phyloP scores from a whole-genome alignment of 176 grass and related monocot species.

The Carex myosuroides region DNA sequence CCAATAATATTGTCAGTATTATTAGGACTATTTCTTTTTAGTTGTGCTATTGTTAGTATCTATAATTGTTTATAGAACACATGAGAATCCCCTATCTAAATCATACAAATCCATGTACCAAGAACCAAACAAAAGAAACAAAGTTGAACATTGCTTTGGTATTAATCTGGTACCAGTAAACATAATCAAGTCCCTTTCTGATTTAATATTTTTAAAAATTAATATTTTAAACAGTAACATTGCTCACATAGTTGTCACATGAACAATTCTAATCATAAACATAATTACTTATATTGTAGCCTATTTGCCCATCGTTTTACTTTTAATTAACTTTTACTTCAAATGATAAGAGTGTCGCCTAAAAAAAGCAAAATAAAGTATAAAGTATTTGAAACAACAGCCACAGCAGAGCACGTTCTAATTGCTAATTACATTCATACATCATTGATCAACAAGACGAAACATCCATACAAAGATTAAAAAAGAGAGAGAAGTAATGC shows the following conservation, averaged over 20 bases:
- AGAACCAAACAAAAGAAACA: not conserved
- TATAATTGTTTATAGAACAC: not conserved
- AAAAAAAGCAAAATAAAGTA: not conserved
- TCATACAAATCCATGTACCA: not conserved
- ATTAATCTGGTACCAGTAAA: not conserved
- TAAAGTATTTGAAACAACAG: not conserved
- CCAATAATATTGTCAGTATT: not conserved
- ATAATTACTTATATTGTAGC: not conserved
- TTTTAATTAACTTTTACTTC: not conserved
- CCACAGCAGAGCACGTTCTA: not conserved
- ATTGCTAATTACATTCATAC: not conserved
- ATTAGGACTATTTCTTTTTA: not conserved
- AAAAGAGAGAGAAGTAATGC: not conserved
- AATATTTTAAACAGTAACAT: not conserved
- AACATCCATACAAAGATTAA: not conserved
- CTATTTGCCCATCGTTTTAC: not conserved
- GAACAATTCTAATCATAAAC: not conserved
- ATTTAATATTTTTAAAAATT: not conserved
- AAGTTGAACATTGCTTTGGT: not conserved
- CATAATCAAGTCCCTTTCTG: not conserved
- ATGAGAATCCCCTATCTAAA: not conserved
- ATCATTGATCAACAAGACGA: not conserved
- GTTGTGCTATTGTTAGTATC: not conserved
- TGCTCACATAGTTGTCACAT: not conserved
- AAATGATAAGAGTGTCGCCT: not conserved